Conservation (phyloP, 1,284 basidiomycete genomes). For the Ustilago bromivora region DNA sequence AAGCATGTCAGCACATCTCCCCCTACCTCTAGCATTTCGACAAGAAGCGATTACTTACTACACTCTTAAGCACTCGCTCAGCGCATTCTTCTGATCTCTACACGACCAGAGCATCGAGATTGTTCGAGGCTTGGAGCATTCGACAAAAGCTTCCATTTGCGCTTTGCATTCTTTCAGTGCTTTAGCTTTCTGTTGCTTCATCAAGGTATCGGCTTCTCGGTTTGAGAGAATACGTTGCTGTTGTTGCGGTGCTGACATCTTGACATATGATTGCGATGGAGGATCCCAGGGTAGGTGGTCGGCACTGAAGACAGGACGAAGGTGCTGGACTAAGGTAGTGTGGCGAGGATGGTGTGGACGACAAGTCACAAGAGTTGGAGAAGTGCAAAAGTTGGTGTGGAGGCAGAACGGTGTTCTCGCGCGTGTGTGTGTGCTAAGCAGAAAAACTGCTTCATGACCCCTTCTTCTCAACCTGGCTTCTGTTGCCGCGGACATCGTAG, state of each 20-base stretch:
- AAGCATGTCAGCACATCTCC: constrained; percentile 2
- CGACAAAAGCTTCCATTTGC: constrained; percentile 47
- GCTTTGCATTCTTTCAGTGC: constrained; percentile 31
- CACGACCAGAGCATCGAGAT: constrained; percentile 48
- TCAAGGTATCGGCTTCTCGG: constrained; percentile 38
- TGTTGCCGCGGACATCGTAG: not conserved
- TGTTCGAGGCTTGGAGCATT: constrained; percentile 39
- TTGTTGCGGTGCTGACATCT: constrained; percentile 14
- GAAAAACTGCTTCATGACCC: not conserved
- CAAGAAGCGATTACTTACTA: constrained; percentile 29
- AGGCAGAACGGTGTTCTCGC: not conserved
- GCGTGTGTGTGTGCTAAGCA: constrained; percentile 1
- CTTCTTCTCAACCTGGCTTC: not conserved
- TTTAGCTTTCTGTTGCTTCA: constrained; percentile 46
- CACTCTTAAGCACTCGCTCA: constrained; percentile 31
- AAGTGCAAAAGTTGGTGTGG: not conserved
- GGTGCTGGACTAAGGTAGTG: not conserved
- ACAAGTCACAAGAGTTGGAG: not conserved
- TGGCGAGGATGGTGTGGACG: not conserved
- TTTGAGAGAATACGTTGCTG: constrained; percentile 43
- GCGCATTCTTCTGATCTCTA: constrained; percentile 21
- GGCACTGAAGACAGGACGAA: not conserved
- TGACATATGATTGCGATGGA: not conserved
- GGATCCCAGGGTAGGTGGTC: not conserved
- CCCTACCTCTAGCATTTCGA: not conserved